phyloP scores from a whole-genome alignment of 495 filamentous ascomycete species.

The Trichoderma erinaceum region DNA sequence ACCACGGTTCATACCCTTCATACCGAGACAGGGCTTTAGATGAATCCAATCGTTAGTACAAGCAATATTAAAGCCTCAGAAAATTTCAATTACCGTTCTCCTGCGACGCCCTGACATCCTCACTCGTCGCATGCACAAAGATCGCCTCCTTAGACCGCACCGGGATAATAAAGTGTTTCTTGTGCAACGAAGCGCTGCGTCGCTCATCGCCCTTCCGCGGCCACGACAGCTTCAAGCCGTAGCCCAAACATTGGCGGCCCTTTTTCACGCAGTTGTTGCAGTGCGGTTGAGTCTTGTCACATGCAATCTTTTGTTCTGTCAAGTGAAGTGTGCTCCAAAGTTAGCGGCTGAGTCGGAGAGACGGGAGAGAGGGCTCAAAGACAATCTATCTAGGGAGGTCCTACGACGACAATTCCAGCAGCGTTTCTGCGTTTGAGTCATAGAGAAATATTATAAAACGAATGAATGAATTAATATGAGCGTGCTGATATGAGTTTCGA shows the following conservation, averaged over 20 bases:
- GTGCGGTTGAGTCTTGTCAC: slow-evolving; percentile 20
- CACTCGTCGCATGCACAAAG: slow-evolving; percentile 17
- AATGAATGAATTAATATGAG: neutral
- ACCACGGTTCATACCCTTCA: neutral
- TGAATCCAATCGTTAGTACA: neutral
- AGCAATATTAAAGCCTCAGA: neutral
- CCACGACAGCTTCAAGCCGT: slow-evolving; percentile 24
- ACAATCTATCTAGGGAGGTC: too few species aligned
- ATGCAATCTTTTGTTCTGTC: slow-evolving; percentile 22
- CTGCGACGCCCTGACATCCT: slow-evolving; percentile 15
- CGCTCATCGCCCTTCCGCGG: slow-evolving; percentile 19
- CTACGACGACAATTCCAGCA: slow-evolving; percentile 15
- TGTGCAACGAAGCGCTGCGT: neutral
- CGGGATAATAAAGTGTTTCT: slow-evolving; percentile 15
- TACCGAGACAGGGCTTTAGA: neutral
- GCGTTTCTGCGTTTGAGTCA: slow-evolving; percentile 9
- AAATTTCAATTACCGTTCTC: neutral
- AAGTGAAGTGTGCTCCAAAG: neutral
- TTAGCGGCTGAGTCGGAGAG: neutral
- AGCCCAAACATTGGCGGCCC: slow-evolving; percentile 20
- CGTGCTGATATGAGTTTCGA: neutral
- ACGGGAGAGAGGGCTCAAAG: too few species aligned
- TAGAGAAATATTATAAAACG: neutral
- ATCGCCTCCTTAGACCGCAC: slow-evolving; percentile 9
- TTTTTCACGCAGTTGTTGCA: slow-evolving; percentile 22